Conservation (phyloP, 768 basidiomycete species). For the Rhizopogon salebrosus region DNA sequence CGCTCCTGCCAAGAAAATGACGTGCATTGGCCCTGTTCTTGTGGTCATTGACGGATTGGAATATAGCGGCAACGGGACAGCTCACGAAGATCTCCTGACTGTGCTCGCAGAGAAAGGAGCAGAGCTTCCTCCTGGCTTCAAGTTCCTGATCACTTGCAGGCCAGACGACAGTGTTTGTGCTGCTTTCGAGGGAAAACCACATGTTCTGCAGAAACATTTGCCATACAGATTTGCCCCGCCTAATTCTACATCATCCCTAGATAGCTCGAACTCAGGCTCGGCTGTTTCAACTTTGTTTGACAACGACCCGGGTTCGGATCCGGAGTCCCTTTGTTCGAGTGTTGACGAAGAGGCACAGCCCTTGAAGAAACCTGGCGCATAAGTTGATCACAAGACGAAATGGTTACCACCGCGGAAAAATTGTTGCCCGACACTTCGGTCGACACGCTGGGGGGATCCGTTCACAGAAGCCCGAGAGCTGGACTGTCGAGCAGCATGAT, state of each 20-base stretch:
- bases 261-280: not conserved
- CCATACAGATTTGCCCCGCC: not conserved
- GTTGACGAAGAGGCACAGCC: not conserved
- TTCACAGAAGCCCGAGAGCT: not conserved
- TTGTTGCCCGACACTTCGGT: not conserved
- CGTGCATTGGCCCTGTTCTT: conserved; percentile 25
- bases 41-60: conserved; percentile 33
- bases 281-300: not conserved
- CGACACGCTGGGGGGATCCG: not conserved
- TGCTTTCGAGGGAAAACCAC: conserved; percentile 3
- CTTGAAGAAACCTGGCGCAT: not conserved
- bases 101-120: conserved; percentile 8
- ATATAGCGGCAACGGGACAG: conserved; percentile 15
- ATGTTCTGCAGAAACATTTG: conserved; percentile 1
- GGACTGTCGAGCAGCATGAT: not conserved
- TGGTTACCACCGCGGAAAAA: not conserved
- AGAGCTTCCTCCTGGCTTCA: conserved; percentile 17
- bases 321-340: not conserved
- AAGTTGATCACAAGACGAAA: not conserved
- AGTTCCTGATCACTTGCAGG: conserved; percentile 23
- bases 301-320: not conserved
- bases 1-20: conserved; percentile 16
- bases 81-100: conserved; percentile 17
- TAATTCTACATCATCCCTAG: not conserved
- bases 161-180: conserved; percentile 17